Evolutionary conservation across 1,284 basidiomycete species (phyloP), one percentile per base, ranked within the genome.

Genomic region (Inonotus hispidus): DNA sequence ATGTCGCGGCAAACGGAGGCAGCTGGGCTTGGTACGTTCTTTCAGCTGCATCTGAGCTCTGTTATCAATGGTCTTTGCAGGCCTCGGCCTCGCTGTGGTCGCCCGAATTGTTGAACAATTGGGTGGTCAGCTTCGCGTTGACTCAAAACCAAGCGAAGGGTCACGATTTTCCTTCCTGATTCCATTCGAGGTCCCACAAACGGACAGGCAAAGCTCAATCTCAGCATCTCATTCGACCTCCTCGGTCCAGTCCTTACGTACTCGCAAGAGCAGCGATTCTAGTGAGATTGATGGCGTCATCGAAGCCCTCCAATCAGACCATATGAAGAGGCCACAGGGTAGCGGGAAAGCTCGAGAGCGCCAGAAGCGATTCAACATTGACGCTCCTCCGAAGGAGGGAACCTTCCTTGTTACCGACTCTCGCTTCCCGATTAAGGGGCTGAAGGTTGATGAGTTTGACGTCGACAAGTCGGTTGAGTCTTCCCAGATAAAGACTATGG

Each of bases 51-150:
- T 56, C 0, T 43, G 21, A 11, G 43, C 32, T 29, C 43, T 13
- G 6, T 49, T 13, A 13, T 55, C 21, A 41, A 19, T 6, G 25
- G 2, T 19, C 19, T 52, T 56, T 25, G 46, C 62, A 82, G 88
- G 90, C 13, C 79, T 93, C 11, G 90, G 91, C 27, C 76, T 93
- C 7, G 91, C 92, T 11, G 86, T 93, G 6, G 90, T 92, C 3
- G 89, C 89, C 0, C 80, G 90, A n/a, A 90, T 92, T 37, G 87
- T 93, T 5, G 87, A 89, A 69, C 90, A 92, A 67, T 78, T 93
- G 0, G 84, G 84, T 0, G 91, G 91, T 1, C 90, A 92, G 70
- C 79, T 94, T 11, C 84, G 90, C 3, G 90, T 92, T 1, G 88
- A 92, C 66, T 92, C 90, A 0, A 80, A 83, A 56, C 78, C 86